Conservation (phyloP, 352 stramenopile genomes). For the Peronospora destructor region DNA sequence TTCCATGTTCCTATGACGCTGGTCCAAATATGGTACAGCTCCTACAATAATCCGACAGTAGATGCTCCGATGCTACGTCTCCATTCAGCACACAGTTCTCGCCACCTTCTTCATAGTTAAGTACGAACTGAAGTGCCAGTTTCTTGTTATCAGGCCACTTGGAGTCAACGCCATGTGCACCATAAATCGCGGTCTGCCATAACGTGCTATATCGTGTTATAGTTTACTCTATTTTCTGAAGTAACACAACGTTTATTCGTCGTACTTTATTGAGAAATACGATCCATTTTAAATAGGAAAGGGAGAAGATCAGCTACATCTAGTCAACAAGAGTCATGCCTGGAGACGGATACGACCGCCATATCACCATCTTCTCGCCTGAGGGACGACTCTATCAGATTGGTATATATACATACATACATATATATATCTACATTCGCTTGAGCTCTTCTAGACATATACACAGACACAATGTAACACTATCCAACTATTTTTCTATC, state of each 20-base stretch:
- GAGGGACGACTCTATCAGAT: constrained; percentile 98
- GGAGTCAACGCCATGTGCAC: constrained; percentile 51
- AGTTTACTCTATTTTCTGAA: no score
- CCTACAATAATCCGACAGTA: constrained; percentile 92
- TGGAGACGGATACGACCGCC: constrained; percentile 86
- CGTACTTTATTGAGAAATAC: background rate
- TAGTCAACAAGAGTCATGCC: constrained; percentile 41
- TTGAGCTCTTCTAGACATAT: no score
- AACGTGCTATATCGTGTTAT: no score
- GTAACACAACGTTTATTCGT: no score
- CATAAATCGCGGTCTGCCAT: constrained; percentile 66
- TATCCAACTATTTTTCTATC: no score
- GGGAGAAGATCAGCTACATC: constrained; percentile 3
- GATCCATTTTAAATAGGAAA: constrained; percentile 24
- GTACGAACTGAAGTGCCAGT: constrained; percentile 90
- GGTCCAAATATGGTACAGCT: constrained; percentile 52
- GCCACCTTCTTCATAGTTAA: constrained; percentile 96
- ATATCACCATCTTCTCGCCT: constrained; percentile 98
- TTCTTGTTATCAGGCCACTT: constrained; percentile 82
- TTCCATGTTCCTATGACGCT: constrained; percentile 91
- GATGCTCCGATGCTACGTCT: constrained; percentile 83
- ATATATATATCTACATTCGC: no score
- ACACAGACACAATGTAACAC: no score
- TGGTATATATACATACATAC: no score
- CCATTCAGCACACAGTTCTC: constrained; percentile 91